Conservation (phyloP, 768 basidiomycete species). For the Neoboletus brunneissimus region DNA sequence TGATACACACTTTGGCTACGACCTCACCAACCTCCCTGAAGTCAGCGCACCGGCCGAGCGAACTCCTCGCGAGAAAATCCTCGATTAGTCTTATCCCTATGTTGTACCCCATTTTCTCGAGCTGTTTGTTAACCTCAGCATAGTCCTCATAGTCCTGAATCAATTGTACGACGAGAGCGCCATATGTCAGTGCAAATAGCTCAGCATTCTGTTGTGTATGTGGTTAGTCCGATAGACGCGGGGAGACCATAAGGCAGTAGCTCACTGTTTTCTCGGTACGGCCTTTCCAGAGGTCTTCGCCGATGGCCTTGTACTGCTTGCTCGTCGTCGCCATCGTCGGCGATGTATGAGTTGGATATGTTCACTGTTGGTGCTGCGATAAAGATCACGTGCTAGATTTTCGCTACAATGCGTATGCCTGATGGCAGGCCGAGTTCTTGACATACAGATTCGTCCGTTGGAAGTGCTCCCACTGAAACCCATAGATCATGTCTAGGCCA, state of each 20-base stretch:
- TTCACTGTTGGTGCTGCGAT: not conserved
- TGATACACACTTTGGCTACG: constrained; percentile 72
- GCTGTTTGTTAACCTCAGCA: constrained; percentile 89
- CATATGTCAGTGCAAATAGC: constrained; percentile 94
- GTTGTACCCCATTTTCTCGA: constrained; percentile 99
- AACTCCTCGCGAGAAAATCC: constrained; percentile 92
- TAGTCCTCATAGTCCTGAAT: constrained; percentile 99
- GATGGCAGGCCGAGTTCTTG: not conserved
- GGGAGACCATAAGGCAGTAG: not conserved
- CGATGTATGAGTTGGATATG: constrained; percentile 3
- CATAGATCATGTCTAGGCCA: constrained; percentile 69
- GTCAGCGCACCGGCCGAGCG: constrained; percentile 87
- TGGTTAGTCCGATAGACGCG: constrained; percentile 18
- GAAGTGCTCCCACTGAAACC: not conserved
- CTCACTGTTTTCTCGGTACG: constrained; percentile 93
- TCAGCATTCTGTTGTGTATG: constrained; percentile 82
- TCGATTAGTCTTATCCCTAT: constrained; percentile 96
- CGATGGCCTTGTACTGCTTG: constrained; percentile 84
- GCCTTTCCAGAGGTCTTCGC: constrained; percentile 95
- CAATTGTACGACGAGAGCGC: constrained; percentile 95
- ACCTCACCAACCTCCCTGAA: constrained; percentile 96
- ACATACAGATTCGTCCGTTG: not conserved
- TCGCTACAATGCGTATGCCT: not conserved
- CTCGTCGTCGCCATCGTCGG: constrained; percentile 62
- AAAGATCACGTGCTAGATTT: constrained; percentile 24